Base-by-base conservation (phyloP, 306 rosid genomes). In the Hylodesmum podocarpum region DNA sequence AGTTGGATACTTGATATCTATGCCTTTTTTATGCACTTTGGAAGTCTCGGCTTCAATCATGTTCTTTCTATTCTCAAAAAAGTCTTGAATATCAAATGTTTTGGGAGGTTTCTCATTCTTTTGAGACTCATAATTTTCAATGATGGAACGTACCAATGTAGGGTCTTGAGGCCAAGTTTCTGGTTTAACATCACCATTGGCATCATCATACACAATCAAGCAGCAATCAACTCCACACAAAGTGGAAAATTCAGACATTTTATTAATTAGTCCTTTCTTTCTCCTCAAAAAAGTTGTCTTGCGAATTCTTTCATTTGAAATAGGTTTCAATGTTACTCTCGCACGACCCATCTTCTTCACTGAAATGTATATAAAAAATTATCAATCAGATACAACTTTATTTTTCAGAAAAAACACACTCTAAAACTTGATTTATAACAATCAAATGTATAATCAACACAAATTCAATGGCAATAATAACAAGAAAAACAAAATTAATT, bases 341-440 rank as follows among this genome's bases (percentile, higher is more conserved):
- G 15, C 49, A 27, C 84, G 84, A 18, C 81, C 80, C 84, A 81
- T 81, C 29, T 41, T 66, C 72, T 51, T 9, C 55, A 39, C 44
- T 39, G 44, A 14, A 39, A 39, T 39, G 2, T 39, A 9, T 1
- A 39, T 39, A 39, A 39, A 37, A n/a, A n/a, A n/a, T n/a, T n/a
- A n/a, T n/a, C n/a, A n/a, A n/a, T n/a, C n/a, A n/a, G n/a, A n/a
- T n/a, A n/a, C n/a, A n/a, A n/a, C n/a, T n/a, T n/a, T n/a, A n/a
- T n/a, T n/a, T n/a, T n/a, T n/a, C n/a, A n/a, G n/a, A n/a, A n/a
- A n/a, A n/a, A n/a, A n/a, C n/a, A n/a, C n/a, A n/a, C n/a, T n/a
- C n/a, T n/a, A n/a, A n/a, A n/a, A n/a, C n/a, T n/a, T n/a, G n/a
- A n/a, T n/a, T n/a, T n/a, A n/a, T n/a, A n/a, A n/a, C n/a, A n/a